These are phyloP conservation scores for Blastomyces silverae DNA, from an alignment of 2,329 filamentous ascomycete genomes.

Conservation along the genomic window DNA sequence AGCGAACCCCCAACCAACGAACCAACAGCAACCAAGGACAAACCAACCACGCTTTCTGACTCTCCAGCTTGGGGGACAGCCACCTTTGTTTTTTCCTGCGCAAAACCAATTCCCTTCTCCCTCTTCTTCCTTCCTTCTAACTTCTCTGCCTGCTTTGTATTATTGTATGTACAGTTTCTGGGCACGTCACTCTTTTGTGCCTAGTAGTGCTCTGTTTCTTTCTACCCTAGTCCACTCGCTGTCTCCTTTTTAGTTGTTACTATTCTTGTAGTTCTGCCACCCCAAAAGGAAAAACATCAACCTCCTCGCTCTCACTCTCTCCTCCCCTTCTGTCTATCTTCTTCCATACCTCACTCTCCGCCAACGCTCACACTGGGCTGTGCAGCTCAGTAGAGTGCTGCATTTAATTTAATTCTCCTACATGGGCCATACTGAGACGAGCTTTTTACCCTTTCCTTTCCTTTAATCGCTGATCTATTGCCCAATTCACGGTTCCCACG, in stretches of 20 bases:
- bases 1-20: background rate
- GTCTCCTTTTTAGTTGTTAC: background rate
- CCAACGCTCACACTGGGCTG: background rate
- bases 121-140: background rate
- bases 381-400: background rate
- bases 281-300: background rate
- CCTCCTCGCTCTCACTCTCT: background rate
- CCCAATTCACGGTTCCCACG: background rate
- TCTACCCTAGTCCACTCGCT: background rate
- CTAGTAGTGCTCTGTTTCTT: background rate
- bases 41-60: background rate
- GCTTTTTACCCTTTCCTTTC: background rate
- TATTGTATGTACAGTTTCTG: background rate
- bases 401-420: slow-evolving; percentile 1
- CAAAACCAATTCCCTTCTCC: background rate
- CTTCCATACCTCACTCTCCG: background rate
- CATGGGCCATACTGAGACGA: background rate
- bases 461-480: background rate
- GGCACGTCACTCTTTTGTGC: slow-evolving; percentile 7
- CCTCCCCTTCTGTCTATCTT: background rate
- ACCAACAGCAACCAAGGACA: background rate
- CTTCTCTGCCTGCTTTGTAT: background rate
- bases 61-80: background rate
- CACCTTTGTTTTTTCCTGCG: background rate
- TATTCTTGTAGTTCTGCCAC: slow-evolving; percentile 1